A percentile compares a stretch with the other conserved stretches of the same genome.
Evolutionary conservation across 495 filamentous ascomycete species (phyloP).

Genomic region (Cryomyces antarcticus): DNA sequence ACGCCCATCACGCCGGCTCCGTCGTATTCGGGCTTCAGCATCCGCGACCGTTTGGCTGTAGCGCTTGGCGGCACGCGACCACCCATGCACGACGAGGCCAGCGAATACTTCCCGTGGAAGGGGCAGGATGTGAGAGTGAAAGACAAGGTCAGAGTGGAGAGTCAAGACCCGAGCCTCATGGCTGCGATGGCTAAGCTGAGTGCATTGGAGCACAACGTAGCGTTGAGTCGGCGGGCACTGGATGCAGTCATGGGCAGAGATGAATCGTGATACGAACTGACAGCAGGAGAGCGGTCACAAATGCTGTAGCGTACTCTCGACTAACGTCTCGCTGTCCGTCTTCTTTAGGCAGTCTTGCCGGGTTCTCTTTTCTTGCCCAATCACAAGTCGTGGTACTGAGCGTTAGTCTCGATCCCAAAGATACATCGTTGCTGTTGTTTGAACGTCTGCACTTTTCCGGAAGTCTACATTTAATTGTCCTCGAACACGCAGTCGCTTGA

Average conservation of each 20-base stretch:
- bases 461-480: no score
- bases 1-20: slow-evolving; percentile 31
- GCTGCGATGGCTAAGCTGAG: slow-evolving; percentile 73
- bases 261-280: no score
- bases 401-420: no score
- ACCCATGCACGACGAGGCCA: slow-evolving; percentile 50
- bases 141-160: slow-evolving; percentile 82
- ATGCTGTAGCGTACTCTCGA: no score
- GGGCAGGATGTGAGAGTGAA: slow-evolving; percentile 61
- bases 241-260: slow-evolving; percentile 60
- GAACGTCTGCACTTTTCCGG: no score
- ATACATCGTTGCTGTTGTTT: no score
- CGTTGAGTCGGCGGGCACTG: slow-evolving; percentile 46
- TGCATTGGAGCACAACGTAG: slow-evolving; percentile 55
- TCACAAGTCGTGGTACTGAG: no score
- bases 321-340: no score
- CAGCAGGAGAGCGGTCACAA: no score
- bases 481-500: no score
- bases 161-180: slow-evolving; percentile 74
- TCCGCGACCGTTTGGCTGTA: slow-evolving; percentile 35
- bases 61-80: slow-evolving; percentile 29
- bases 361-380: no score
- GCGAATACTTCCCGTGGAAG: slow-evolving; percentile 41
- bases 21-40: slow-evolving; percentile 33
- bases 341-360: no score